Evolutionary conservation across 176 grass and related monocot species (phyloP), one percentile per base, ranked within the genome.

Genomic region (Bonia amplexicaulis): DNA sequence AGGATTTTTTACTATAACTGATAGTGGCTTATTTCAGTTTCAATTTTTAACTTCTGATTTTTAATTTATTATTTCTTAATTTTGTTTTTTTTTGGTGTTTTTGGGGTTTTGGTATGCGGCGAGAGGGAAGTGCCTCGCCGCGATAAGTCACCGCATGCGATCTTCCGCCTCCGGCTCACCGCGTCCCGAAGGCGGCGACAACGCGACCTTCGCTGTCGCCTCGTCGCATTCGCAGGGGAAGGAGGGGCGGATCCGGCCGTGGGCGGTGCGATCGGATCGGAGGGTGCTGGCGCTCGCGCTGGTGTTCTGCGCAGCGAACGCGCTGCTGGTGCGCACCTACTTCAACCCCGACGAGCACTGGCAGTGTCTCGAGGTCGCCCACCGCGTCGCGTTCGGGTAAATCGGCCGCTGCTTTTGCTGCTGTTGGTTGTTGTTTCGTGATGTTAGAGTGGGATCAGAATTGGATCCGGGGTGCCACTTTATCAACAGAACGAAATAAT

Each of bases 321-420:
- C 83, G 48, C 80, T 98, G 61, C 80, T 95, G 69, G 83, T 95
- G 68, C 91, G 85, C 73, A 95, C 93, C 63, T 95, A 98, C 93
- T 98, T 95, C 87, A 98, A 98, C 61, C 96, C 93, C 29, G 91
- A 93, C 69, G 96, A 98, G 85, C 96, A 98, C 66, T 95, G 96
- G 96, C 93, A 98, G 78, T 88, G 89, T 40, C 91, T 95, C n/a
- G 96, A 98, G 91, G 96, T 98, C 69, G 91, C 96, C 57, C 96
- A 98, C 80, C 91, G 86, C 85, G 7, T 95, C 83, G 76, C 89
- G 33, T 98, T 98, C 27, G 91, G 96, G 93, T 98, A 90, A 87
- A 22, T 45, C 27, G 6, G 20, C 33, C 25, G 12, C 82, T 6
- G 11, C 44, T 65, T 1, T 5, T 1, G 61, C 47, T 44, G 35